Base-by-base conservation (phyloP, 2,329 filamentous ascomycete species). In the Aulographum hederae region DNA sequence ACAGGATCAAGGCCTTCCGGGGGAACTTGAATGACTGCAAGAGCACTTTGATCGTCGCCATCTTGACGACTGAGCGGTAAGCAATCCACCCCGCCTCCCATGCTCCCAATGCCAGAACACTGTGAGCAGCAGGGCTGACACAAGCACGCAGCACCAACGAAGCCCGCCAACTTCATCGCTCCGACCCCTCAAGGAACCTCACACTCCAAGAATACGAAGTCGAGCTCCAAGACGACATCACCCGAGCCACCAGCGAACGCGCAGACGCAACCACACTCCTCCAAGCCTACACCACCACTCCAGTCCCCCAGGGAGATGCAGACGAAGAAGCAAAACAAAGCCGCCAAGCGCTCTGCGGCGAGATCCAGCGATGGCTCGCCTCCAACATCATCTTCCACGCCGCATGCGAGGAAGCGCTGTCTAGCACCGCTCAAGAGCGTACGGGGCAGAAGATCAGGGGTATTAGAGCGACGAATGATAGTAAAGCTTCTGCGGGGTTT, bases 401-500 rank as follows among this genome's bases (percentile, higher is more conserved):
- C 33, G 30, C 33, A 14, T 37, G 36, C 32, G 36, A 37, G 20
- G 30, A 5, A 25, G 30, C 18, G 12, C 5, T 26, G 5, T 38
- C 36, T 18, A 18, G 29, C 25, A 38, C 36, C 12, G 21, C 36
- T 17, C 34, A 33, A 28, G 30, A 38, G 34, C 36, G 36, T 13
- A 38, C 36, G 25, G 36, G 36, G 17, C 34, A 38, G 28, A 38
- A 34, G 31, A 38, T 38, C 18, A 34, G 32, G 18, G 28, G 34
- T 19, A 34, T 39, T 17, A 37, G 35, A 28, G 35, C 37, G 32
- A 39, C 37, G 21, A 37, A 39, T 34, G 23, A 37, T 23, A 39
- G 35, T 18, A 31, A 28, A 20, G 32, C 37, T 23, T 20, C 37
- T 13, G 25, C 35, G 2, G 37, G 37, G 35, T 39, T 37, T 29